Evolutionary conservation across 169 alveolate species (phyloP).

Genomic region (Plasmodium malariae): DNA sequence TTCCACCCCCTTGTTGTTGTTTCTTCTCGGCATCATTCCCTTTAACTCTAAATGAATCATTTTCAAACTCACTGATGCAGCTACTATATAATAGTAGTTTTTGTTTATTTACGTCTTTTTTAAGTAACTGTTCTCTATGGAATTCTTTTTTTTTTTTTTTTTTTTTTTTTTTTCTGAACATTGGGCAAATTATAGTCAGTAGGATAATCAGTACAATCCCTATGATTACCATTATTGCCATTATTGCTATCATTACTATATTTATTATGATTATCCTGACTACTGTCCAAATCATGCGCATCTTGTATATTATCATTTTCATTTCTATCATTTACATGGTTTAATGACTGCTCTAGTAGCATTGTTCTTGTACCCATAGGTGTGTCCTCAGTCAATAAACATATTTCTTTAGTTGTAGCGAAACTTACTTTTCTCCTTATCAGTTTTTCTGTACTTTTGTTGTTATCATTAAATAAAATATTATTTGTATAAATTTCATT

Average conservation of each 20-base stretch:
- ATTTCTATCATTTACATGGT: slow-evolving; percentile 1
- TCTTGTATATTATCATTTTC: background rate
- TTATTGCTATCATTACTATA: background rate
- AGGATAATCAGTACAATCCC: no score
- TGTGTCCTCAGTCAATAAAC: slow-evolving; percentile 25
- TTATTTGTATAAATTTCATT: background rate
- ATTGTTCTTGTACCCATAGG: slow-evolving; percentile 53
- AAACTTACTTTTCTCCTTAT: slow-evolving; percentile 68
- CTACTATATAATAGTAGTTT: no score
- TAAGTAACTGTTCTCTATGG: no score
- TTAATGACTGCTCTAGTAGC: slow-evolving; percentile 39
- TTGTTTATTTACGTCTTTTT: no score
- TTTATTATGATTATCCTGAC: background rate
- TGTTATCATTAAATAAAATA: background rate
- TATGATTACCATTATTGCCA: background rate
- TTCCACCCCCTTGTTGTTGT: background rate
- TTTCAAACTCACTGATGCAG: no score
- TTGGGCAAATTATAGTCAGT: background rate
- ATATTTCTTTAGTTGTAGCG: slow-evolving; percentile 69
- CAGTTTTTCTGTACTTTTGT: slow-evolving; percentile 36
- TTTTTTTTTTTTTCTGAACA: background rate
- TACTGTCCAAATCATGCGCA: background rate
- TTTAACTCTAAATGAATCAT: background rate
- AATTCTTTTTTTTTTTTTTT: no score
- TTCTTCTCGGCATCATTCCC: background rate